These are phyloP conservation scores for Bauhinia variegata DNA, from an alignment of 306 rosid genomes.

Conservation along the genomic window DNA sequence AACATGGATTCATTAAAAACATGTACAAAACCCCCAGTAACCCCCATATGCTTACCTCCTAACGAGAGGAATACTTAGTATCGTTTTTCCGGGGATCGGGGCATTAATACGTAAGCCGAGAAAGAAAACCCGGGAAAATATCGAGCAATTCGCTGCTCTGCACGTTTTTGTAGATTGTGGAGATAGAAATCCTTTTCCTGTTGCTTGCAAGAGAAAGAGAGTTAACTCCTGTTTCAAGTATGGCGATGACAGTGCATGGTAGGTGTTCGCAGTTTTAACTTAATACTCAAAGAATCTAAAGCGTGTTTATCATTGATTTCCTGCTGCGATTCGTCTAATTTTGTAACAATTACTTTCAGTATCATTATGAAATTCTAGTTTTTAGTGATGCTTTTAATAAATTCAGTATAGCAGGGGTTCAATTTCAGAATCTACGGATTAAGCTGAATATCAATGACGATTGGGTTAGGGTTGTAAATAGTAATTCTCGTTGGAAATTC, in stretches of 20 bases:
- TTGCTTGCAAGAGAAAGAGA: slow-evolving; percentile 15
- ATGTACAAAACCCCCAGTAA: no score
- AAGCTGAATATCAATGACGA: slow-evolving; percentile 8
- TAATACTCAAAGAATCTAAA: slow-evolving; percentile 12
- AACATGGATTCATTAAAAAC: no score
- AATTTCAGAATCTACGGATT: neutral
- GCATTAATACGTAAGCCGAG: neutral
- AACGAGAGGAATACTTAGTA: no score
- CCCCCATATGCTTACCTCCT: no score
- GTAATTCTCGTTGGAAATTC: neutral
- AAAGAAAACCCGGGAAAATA: neutral
- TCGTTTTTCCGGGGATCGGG: no score
- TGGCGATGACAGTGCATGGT: slow-evolving; percentile 64
- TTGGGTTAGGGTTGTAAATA: slow-evolving; percentile 22
- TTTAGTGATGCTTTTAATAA: neutral
- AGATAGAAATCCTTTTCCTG: slow-evolving; percentile 13
- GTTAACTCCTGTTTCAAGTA: slow-evolving; percentile 24
- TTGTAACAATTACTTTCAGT: slow-evolving; percentile 28
- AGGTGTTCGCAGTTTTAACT: slow-evolving; percentile 18
- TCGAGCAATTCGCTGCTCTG: neutral
- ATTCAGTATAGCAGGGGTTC: neutral
- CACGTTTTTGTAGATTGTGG: neutral
- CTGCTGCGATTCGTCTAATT: slow-evolving; percentile 17
- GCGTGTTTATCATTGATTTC: neutral
- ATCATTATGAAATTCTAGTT: neutral